A percentile compares a stretch with the other conserved stretches of the same genome.
phyloP scores from a whole-genome alignment of 1,284 basidiomycete species.

The Moesziomyces parantarcticus region DNA sequence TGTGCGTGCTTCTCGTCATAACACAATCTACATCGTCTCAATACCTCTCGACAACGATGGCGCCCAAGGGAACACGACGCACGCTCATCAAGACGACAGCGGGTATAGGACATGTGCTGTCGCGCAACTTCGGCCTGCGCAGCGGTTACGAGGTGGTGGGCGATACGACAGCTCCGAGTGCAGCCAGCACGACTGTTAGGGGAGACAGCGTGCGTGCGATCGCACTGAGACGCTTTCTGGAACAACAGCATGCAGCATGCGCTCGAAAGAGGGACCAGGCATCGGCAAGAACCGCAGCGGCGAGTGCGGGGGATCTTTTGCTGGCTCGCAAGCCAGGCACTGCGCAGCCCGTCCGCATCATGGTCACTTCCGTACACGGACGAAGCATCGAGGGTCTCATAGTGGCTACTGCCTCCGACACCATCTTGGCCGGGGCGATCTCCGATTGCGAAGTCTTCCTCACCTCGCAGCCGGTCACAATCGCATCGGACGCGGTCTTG shows the following conservation, averaged over 20 bases:
- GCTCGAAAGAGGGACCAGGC: too few species aligned
- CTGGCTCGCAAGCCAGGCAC: too few species aligned
- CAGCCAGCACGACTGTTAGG: background rate
- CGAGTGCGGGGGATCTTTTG: too few species aligned
- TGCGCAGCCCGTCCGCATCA: background rate
- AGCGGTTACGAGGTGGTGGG: slow-evolving; percentile 22
- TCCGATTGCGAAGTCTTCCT: slow-evolving; percentile 13
- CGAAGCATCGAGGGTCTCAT: background rate
- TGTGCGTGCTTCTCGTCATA: too few species aligned
- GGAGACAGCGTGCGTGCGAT: background rate
- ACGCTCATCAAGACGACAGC: slow-evolving; percentile 18
- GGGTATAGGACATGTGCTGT: slow-evolving; percentile 17
- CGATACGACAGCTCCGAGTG: background rate
- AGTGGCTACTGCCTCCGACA: background rate
- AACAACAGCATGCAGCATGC: background rate
- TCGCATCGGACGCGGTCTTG: background rate
- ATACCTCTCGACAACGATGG: background rate
- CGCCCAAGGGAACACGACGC: background rate
- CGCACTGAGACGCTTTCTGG: slow-evolving; percentile 6
- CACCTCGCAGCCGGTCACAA: background rate
- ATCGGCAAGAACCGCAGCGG: too few species aligned
- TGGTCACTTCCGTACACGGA: background rate
- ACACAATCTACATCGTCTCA: background rate
- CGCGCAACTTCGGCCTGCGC: slow-evolving; percentile 18
- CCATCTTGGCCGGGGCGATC: slow-evolving; percentile 10